Percentiles rank a stretch among this genome's conserved stretches.
phyloP scores from a whole-genome alignment of 352 stramenopile genomes.

The Blastocystis hominis region DNA sequence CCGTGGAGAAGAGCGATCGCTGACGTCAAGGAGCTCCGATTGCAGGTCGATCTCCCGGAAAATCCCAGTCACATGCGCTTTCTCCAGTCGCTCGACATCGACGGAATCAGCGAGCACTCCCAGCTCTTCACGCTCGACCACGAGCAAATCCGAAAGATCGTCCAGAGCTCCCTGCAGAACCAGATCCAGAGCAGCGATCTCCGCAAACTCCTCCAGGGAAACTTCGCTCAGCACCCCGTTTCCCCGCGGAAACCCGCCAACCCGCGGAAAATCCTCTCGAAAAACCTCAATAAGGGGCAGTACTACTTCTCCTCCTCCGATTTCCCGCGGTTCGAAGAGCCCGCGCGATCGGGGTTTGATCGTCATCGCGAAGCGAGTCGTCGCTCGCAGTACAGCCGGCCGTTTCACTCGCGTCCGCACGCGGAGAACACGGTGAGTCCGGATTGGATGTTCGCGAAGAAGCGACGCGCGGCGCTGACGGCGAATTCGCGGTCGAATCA shows the following conservation, averaged over 20 bases:
- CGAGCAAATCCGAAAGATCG: neutral
- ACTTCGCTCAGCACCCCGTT: neutral
- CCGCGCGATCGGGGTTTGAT: neutral
- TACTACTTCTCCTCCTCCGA: neutral
- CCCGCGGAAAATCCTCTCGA: neutral
- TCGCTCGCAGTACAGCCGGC: neutral
- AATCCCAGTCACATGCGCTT: constrained; percentile 5
- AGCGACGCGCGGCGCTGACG: too few relatives aligned
- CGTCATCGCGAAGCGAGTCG: neutral
- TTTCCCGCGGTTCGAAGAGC: neutral
- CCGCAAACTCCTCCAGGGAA: neutral
- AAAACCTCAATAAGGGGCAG: neutral
- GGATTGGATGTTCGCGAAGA: neutral
- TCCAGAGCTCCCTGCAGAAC: neutral
- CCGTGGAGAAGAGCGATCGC: neutral
- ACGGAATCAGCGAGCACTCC: constrained; percentile 41
- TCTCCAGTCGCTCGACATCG: constrained; percentile 18
- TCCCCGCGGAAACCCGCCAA: neutral
- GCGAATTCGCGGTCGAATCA: too few relatives aligned
- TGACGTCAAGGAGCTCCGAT: neutral
- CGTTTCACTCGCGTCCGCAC: neutral
- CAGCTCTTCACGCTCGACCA: neutral
- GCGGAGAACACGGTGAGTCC: neutral
- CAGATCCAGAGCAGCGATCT: neutral
- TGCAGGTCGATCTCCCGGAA: constrained; percentile 8